Evolutionary conservation across 1,284 basidiomycete species (phyloP).

Genomic region (Lentinula novae-zelandiae): DNA sequence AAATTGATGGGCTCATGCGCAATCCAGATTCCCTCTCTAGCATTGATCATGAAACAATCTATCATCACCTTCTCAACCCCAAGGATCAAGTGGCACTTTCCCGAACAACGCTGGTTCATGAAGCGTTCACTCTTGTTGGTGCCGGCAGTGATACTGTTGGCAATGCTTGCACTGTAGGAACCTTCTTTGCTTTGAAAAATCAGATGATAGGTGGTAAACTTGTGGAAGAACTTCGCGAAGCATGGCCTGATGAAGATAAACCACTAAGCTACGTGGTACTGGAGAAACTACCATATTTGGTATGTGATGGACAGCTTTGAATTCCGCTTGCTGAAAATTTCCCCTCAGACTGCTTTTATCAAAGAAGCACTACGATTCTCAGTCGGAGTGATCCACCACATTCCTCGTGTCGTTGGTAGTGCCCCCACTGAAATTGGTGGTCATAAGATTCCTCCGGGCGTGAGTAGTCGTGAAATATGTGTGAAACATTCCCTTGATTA

Average conservation of each 20-base stretch:
- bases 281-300: conserved; percentile 32
- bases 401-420: conserved; percentile 4
- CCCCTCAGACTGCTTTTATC: conserved; percentile 7
- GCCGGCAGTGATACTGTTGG: conserved; percentile 8
- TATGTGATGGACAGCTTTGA: conserved; percentile 6
- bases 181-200: conserved; percentile 6
- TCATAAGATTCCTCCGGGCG: conserved; percentile 5
- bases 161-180: conserved; percentile 4
- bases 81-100: conserved; percentile 9
- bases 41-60: conserved; percentile 25
- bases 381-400: conserved; percentile 6
- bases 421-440: conserved; percentile 2
- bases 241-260: conserved; percentile 22
- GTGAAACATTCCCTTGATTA: no score
- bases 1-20: conserved; percentile 29
- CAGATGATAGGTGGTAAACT: not conserved
- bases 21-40: conserved; percentile 20
- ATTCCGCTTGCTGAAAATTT: not conserved
- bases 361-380: conserved; percentile 13
- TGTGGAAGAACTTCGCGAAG: conserved; percentile 1
- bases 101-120: conserved; percentile 21
- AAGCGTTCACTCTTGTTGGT: conserved; percentile 17
- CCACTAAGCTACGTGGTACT: conserved; percentile 19
- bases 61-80: conserved; percentile 22
- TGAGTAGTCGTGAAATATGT: not conserved